Conservation (phyloP, 441 rosid species). For the Populus hybrid region DNA sequence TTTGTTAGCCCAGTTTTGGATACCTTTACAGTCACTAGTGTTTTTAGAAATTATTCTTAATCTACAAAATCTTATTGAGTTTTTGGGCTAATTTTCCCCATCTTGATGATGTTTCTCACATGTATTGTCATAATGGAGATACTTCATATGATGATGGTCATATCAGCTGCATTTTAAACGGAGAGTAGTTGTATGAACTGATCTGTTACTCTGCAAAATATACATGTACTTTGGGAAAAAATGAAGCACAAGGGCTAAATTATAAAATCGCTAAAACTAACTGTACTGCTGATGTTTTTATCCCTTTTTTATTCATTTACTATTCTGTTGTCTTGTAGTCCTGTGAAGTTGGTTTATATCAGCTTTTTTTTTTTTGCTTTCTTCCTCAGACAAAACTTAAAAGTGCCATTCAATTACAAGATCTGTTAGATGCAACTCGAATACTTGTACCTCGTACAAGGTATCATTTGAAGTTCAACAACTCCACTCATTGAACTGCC, state of each 20-base stretch:
- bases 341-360: neutral
- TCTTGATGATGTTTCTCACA: neutral
- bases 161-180: neutral
- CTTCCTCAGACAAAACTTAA: conserved; percentile 90
- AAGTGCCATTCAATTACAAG: conserved; percentile 98
- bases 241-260: neutral
- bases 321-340: neutral
- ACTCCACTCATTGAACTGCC: neutral
- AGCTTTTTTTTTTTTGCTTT: neutral
- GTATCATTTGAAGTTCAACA: conserved; percentile 33
- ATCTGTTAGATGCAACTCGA: conserved; percentile 96
- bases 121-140: neutral
- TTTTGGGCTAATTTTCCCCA: neutral
- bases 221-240: neutral
- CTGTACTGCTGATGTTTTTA: neutral
- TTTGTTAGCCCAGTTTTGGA: neutral
- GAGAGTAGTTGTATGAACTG: neutral
- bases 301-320: neutral
- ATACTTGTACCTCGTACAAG: conserved; percentile 94
- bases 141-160: neutral
- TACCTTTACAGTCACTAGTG: neutral
- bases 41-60: neutral
- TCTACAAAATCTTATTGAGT: neutral
- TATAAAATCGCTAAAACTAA: neutral
- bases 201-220: neutral